A percentile compares a stretch with the other conserved stretches of the same genome.
phyloP scores from a whole-genome alignment of 2,329 filamentous ascomycete genomes.

The Aureobasidium sp. region DNA sequence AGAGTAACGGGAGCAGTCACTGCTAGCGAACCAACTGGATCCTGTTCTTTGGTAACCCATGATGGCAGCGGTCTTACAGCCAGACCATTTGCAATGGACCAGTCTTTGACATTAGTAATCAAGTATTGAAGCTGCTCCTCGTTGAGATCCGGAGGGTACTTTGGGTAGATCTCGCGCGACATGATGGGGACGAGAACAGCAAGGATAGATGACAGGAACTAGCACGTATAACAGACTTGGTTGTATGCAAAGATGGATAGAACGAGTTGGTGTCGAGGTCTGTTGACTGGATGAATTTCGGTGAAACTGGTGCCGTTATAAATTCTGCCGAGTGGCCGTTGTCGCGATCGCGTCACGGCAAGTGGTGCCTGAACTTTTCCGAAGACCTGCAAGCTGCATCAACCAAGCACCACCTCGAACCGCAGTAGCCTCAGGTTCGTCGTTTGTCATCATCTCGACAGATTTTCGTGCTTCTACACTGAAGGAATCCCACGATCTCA shows the following conservation, averaged over 20 bases:
- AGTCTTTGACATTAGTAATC: constrained; percentile 74
- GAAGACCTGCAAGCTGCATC: too few species aligned
- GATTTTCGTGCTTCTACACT: background rate
- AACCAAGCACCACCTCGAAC: too few species aligned
- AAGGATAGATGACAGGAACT: background rate
- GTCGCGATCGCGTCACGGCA: constrained; percentile 3
- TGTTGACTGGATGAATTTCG: background rate
- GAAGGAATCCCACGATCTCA: background rate
- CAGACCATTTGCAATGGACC: constrained; percentile 84
- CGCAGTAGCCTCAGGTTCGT: too few species aligned
- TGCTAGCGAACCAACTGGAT: constrained; percentile 68
- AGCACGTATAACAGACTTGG: background rate
- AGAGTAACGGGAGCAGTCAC: constrained; percentile 85
- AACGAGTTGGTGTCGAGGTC: background rate
- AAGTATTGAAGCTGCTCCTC: constrained; percentile 62
- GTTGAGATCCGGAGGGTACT: constrained; percentile 67
- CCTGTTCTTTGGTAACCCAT: constrained; percentile 57
- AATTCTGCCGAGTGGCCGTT: background rate
- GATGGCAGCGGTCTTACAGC: constrained; percentile 69
- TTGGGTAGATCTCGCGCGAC: constrained; percentile 36
- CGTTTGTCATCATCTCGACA: background rate
- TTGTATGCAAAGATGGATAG: background rate
- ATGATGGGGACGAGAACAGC: constrained; percentile 20
- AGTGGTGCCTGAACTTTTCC: background rate
- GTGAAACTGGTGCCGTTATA: background rate